Evolutionary conservation across 2,329 filamentous ascomycete genomes (phyloP).

Genomic region (Penicillium sp.): DNA sequence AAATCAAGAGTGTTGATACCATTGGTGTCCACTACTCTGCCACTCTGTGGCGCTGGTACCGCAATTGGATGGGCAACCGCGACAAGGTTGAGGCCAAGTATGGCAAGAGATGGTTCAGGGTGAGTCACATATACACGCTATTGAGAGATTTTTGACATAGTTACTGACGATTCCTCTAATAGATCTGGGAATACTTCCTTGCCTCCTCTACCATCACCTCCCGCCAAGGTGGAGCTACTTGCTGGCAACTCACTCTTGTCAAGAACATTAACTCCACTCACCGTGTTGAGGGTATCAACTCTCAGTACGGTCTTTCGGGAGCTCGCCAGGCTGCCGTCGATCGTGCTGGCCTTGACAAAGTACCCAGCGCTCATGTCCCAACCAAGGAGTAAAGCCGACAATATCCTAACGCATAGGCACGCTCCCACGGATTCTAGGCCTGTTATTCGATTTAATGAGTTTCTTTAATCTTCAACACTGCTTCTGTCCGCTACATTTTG

Average conservation of each 20-base stretch:
- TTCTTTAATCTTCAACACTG: background rate
- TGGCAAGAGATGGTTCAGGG: conserved; percentile 89
- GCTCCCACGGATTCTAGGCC: background rate
- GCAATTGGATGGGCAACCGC: conserved; percentile 93
- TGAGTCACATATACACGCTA: conserved; percentile 49
- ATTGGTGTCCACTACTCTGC: conserved; percentile 96
- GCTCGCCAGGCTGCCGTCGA: conserved; percentile 53
- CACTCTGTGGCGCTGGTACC: conserved; percentile 96
- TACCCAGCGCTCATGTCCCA: conserved; percentile 33
- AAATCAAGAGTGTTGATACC: conserved; percentile 88
- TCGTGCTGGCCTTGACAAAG: conserved; percentile 28
- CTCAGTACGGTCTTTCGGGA: conserved; percentile 65
- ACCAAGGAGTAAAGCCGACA: conserved; percentile 5
- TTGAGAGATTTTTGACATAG: conserved; percentile 2
- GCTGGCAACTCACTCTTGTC: conserved; percentile 80
- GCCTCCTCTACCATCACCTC: conserved; percentile 80
- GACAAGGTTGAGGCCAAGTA: conserved; percentile 95
- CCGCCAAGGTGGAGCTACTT: conserved; percentile 77
- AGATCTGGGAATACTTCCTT: conserved; percentile 92
- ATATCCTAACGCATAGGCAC: background rate
- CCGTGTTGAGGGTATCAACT: conserved; percentile 68
- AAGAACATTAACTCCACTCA: conserved; percentile 90
- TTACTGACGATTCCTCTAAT: conserved; percentile 14
- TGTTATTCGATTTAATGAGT: background rate
- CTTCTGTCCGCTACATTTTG: background rate